Base-by-base conservation (phyloP, 2,329 filamentous ascomycete species). In the Epichloe aotearoae region DNA sequence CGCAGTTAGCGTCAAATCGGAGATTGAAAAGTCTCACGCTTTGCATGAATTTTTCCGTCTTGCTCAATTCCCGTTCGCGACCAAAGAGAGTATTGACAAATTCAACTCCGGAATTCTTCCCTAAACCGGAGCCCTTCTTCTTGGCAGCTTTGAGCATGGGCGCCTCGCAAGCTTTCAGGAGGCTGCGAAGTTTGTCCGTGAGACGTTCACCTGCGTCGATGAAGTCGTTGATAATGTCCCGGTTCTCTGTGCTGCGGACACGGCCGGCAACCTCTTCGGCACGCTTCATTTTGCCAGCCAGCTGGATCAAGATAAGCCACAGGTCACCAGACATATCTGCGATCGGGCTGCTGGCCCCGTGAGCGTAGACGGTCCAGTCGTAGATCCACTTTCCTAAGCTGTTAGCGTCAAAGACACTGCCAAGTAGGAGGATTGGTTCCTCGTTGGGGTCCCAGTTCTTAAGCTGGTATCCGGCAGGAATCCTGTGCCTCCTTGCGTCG, bases 381-480 rank as follows among this genome's bases (percentile, higher is more conserved):
- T 95, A 98, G 63, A 98, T 94, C 93, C 93, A 98, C 71, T 96
- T 96, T 62, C 93, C 93, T 33, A 98, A 77, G 26, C 88, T 95
- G 76, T 97, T 96, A 63, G 91, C 88, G 64, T 97, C 93, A 63
- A 97, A 97, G 51, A 97, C 93, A 64, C 88, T 95, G 47, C 93
- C 93, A 20, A 97, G 77, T 26, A 98, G 79, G 64, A 96, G 83
- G 65, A 98, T 96, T 48, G 93, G 93, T 59, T 89, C 83, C 73
- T 97, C 91, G 30, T 81, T 83, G 1, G 91, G 91, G 65, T 98
- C 93, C 93, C 93, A 97, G 73, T 97, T 95, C 77, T 97, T 97
- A 64, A 91, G 82, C 26, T 88, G 95, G 73, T 94, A 98, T 55
- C 93, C 91, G 1, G 82, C 69, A 2, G 93, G 90, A 52, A 98